phyloP scores from a whole-genome alignment of 1,284 basidiomycete genomes.

The Puccinia coronata region DNA sequence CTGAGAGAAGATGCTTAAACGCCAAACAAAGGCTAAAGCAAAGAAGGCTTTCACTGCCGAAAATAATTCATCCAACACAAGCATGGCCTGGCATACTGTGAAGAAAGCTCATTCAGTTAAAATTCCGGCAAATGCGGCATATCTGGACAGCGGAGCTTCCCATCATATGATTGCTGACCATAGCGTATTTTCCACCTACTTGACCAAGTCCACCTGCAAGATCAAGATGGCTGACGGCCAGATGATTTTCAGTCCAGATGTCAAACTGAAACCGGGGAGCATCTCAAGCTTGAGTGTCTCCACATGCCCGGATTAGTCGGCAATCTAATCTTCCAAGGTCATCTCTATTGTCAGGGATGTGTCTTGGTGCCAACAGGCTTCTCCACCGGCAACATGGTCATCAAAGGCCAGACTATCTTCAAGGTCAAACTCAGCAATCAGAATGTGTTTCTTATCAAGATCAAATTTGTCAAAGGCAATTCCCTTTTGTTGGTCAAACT shows the following conservation, averaged over 20 bases:
- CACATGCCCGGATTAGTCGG: constrained; percentile 7
- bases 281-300: not conserved
- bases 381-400: not conserved
- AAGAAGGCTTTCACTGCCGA: too few relatives aligned
- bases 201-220: not conserved
- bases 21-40: too few relatives aligned
- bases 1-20: too few relatives aligned
- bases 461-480: not conserved
- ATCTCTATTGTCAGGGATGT: not conserved
- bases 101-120: too few relatives aligned
- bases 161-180: too few relatives aligned
- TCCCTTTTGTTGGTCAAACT: not conserved
- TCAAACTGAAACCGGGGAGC: too few relatives aligned
- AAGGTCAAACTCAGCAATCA: not conserved
- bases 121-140: too few relatives aligned
- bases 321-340: not conserved
- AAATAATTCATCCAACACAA: too few relatives aligned
- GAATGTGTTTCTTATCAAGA: not conserved
- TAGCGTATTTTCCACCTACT: too few relatives aligned
- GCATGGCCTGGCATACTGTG: too few relatives aligned
- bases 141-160: too few relatives aligned
- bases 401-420: not conserved
- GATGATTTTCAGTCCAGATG: not conserved
- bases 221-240: constrained; percentile 17
- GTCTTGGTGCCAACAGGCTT: not conserved